Conservation (phyloP, 2,329 filamentous ascomycete species). For the Hansfordia pulvinata region DNA sequence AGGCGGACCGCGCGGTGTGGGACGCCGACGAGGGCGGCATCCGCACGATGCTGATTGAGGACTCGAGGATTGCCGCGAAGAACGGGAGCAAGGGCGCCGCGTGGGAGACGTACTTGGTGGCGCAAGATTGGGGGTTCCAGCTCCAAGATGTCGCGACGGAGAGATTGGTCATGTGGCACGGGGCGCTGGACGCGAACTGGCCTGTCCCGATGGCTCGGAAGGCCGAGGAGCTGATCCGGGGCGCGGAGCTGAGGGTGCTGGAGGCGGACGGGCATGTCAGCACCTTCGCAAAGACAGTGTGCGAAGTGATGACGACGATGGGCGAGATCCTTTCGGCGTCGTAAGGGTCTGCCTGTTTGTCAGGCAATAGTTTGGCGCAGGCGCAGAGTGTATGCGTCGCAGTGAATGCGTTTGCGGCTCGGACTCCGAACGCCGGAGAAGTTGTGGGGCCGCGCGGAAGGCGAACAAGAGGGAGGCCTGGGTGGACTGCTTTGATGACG, state of each 20-base stretch:
- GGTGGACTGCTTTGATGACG: no score
- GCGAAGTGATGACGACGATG: conserved; percentile 7
- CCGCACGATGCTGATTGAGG: conserved; percentile 2
- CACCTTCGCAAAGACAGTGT: conserved; percentile 5
- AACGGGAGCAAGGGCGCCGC: conserved; percentile 4
- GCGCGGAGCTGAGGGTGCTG: conserved; percentile 6
- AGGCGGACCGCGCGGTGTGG: conserved; percentile 1
- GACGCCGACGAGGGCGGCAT: conserved; percentile 1
- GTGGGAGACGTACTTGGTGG: conserved; percentile 5
- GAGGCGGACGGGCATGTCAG: conserved; percentile 9
- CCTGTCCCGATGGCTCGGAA: conserved; percentile 10
- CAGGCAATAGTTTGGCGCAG: no score
- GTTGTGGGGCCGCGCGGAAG: no score
- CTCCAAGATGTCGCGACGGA: conserved; percentile 7
- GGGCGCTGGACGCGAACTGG: conserved; percentile 9
- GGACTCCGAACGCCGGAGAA: no score
- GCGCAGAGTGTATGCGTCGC: no score
- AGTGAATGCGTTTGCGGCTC: no score
- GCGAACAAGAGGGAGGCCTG: no score
- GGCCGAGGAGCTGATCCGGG: conserved; percentile 6
- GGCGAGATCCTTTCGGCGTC: conserved; percentile 8
- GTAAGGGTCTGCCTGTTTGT: no score
- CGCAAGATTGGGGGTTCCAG: conserved; percentile 9
- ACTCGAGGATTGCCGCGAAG: conserved; percentile 1
- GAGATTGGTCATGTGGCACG: conserved; percentile 10